Evolutionary conservation across 257 asterid genomes (phyloP).

Genomic region (Solanum paucissectum): DNA sequence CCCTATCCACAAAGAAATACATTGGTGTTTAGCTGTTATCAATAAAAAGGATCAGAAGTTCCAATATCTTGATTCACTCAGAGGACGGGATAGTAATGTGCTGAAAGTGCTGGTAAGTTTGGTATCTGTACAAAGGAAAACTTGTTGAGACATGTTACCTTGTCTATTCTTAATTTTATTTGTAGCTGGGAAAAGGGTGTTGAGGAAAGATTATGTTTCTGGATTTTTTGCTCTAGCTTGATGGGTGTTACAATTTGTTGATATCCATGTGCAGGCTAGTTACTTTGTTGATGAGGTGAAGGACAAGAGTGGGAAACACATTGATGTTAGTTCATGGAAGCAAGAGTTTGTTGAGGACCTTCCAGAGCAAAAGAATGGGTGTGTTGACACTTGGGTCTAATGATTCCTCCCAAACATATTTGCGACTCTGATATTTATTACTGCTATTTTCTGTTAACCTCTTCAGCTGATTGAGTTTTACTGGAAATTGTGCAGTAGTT

Average conservation of each 20-base stretch:
- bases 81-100: constrained; percentile 45
- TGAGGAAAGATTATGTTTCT: background rate
- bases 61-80: constrained; percentile 90
- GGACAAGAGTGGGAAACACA: constrained; percentile 65
- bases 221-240: background rate
- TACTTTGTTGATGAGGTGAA: constrained; percentile 84
- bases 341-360: constrained; percentile 56
- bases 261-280: constrained; percentile 41
- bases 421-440: background rate
- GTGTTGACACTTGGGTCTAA: background rate
- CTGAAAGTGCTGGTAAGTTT: constrained; percentile 57
- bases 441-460: background rate
- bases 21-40: constrained; percentile 95
- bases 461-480: background rate
- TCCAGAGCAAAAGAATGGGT: constrained; percentile 82
- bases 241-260: background rate
- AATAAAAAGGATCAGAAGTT: constrained; percentile 72
- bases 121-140: background rate
- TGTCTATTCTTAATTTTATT: background rate
- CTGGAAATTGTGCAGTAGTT: background rate
- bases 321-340: constrained; percentile 65
- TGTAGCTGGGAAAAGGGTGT: background rate
- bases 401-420: background rate
- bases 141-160: background rate
- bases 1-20: constrained; percentile 81